Conservation (phyloP, 23 red algal genomes). For the Cyanidiococcus yangmingshanensis region DNA sequence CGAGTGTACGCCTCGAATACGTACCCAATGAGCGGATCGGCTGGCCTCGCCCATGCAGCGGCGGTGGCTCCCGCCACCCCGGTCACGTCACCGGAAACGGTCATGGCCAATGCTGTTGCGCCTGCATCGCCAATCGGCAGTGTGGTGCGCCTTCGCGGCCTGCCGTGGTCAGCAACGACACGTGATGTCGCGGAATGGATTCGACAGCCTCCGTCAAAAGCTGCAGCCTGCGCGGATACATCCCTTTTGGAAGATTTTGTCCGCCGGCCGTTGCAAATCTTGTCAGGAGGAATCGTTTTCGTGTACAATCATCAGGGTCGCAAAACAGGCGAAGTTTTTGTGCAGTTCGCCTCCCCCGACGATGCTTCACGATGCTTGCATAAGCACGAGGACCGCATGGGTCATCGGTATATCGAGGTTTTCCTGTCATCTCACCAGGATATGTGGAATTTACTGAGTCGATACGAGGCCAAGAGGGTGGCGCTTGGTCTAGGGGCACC, state of each 20-base stretch:
- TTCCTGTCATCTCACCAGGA: conserved; percentile 76
- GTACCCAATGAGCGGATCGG: background rate
- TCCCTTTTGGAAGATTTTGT: conserved; percentile 21
- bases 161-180: conserved; percentile 75
- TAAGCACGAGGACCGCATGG: conserved; percentile 56
- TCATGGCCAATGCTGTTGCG: conserved; percentile 46
- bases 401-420: conserved; percentile 89
- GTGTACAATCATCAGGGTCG: conserved; percentile 65
- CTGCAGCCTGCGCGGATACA: background rate
- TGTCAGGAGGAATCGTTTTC: conserved; percentile 64
- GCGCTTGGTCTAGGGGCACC: background rate
- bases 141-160: conserved; percentile 75
- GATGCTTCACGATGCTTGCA: conserved; percentile 33
- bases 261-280: conserved; percentile 24
- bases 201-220: background rate
- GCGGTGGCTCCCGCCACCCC: background rate
- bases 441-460: conserved; percentile 63
- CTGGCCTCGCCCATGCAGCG: background rate
- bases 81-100: background rate
- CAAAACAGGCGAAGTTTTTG: conserved; percentile 81
- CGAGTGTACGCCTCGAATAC: background rate
- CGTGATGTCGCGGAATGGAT: conserved; percentile 58
- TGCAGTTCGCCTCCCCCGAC: conserved; percentile 51
- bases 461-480: conserved; percentile 32
- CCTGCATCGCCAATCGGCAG: conserved; percentile 56